A percentile compares a stretch with the other conserved stretches of the same genome.
Evolutionary conservation across 148 eudicot genomes (phyloP).

Genomic region (Rhododendron williamsianum): DNA sequence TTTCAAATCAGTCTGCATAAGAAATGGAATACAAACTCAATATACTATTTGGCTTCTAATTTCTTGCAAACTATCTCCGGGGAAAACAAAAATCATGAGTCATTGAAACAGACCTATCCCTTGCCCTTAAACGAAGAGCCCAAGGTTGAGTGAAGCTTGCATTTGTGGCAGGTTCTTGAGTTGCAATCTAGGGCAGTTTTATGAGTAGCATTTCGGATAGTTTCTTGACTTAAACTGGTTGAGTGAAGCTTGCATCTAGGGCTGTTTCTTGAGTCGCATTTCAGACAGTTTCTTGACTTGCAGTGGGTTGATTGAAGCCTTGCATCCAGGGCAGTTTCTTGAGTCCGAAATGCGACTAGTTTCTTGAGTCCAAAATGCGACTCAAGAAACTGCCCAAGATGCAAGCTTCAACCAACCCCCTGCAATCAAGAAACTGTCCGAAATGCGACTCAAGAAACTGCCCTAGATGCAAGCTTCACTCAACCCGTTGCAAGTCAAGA

Average conservation of each 20-base stretch:
- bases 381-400: too few relatives aligned
- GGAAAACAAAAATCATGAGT: background rate
- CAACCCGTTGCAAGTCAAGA: background rate
- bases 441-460: background rate
- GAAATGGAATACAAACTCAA: constrained; percentile 11
- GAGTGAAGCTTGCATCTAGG: too few relatives aligned
- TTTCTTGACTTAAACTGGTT: background rate
- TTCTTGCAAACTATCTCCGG: background rate
- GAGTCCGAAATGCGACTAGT: too few relatives aligned
- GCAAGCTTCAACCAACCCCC: too few relatives aligned
- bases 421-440: too few relatives aligned
- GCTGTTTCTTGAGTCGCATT: background rate
- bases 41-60: background rate
- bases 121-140: background rate
- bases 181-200: too few relatives aligned
- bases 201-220: background rate
- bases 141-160: background rate
- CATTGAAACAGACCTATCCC: background rate
- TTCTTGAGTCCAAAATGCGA: too few relatives aligned
- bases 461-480: background rate
- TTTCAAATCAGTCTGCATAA: constrained; percentile 83
- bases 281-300: background rate
- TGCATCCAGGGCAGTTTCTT: too few relatives aligned
- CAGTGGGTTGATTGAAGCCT: background rate
- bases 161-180: background rate